Percentiles rank a stretch among this genome's conserved stretches.
Evolutionary conservation across 305 asterid genomes (phyloP).

Genomic region (Fraxinus velutina): DNA sequence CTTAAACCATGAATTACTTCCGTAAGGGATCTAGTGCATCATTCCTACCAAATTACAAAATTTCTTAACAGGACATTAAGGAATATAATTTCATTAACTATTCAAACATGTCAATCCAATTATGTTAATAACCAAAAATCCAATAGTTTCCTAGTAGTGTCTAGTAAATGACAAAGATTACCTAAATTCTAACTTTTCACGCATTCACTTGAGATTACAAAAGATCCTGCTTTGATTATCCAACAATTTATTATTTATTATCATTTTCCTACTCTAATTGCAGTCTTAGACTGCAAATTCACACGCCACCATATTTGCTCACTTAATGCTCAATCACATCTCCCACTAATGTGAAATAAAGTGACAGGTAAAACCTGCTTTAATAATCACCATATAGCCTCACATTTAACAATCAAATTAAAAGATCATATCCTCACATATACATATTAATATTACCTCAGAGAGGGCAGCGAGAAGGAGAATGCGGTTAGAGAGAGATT

Average conservation of each 20-base stretch:
- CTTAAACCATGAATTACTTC: not conserved
- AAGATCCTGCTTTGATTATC: not conserved
- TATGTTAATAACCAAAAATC: not conserved
- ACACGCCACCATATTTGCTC: not conserved
- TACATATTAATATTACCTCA: conserved; percentile 47
- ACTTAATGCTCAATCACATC: not conserved
- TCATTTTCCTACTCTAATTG: not conserved
- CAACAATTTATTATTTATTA: not conserved
- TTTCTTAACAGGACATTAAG: not conserved
- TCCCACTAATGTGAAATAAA: not conserved
- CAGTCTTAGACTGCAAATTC: not conserved
- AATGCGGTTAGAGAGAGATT: conserved; percentile 93
- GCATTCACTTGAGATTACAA: not conserved
- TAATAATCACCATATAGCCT: not conserved
- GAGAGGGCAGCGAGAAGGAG: conserved; percentile 94
- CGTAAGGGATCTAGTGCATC: conserved; percentile 14
- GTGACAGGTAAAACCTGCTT: not conserved
- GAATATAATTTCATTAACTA: not conserved
- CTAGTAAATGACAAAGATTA: not conserved
- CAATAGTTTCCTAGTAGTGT: not conserved
- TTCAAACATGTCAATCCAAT: not conserved
- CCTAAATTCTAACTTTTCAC: not conserved
- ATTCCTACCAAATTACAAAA: not conserved
- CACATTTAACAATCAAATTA: not conserved
- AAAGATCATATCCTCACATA: not conserved